Conservation (phyloP, 305 asterid species). For the Nicotiana rustica region DNA sequence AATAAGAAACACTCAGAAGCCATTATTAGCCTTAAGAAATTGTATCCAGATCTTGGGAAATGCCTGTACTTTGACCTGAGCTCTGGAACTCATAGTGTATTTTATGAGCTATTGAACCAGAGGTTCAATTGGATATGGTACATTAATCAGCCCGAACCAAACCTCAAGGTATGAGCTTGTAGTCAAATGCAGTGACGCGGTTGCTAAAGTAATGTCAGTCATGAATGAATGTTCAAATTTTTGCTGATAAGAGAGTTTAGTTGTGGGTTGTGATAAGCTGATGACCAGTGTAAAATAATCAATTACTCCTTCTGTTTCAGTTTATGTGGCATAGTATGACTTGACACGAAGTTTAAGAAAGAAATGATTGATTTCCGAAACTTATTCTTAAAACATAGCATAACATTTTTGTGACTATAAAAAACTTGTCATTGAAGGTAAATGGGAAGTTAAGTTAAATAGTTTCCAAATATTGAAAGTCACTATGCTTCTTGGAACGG, state of each 20-base stretch:
- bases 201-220: background rate
- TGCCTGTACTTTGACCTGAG: slow-evolving; percentile 75
- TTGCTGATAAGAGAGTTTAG: background rate
- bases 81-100: slow-evolving; percentile 61
- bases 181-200: background rate
- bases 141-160: slow-evolving; percentile 76
- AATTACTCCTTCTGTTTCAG: background rate
- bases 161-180: slow-evolving; percentile 60
- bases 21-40: slow-evolving; percentile 61
- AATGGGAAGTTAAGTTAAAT: background rate
- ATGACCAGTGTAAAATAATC: background rate
- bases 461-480: background rate
- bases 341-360: background rate
- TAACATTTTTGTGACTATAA: background rate
- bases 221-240: background rate
- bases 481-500: background rate
- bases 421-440: background rate
- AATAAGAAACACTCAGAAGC: slow-evolving; percentile 61
- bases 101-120: slow-evolving; percentile 66
- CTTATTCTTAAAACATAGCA: background rate
- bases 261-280: background rate
- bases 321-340: background rate
- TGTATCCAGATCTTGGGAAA: slow-evolving; percentile 77
- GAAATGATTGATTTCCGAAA: background rate
- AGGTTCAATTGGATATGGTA: slow-evolving; percentile 96